Base-by-base conservation (phyloP, 371 early-diverging fungal species). In the Umbelopsis sp. region DNA sequence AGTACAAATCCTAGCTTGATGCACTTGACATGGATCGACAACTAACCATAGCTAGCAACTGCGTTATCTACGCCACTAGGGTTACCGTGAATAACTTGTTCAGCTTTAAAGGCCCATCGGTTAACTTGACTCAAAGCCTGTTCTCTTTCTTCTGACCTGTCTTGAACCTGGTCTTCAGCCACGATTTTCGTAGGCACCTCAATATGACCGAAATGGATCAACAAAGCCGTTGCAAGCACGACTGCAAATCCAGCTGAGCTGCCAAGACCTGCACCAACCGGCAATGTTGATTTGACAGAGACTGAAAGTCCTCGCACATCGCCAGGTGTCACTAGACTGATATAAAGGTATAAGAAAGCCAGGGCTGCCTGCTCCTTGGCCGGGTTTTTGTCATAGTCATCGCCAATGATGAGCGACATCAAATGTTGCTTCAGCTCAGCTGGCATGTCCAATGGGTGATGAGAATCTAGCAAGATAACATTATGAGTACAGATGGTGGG, bases 1-100 rank as follows among this genome's bases (percentile, higher is more conserved):
- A 57, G 24, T 24, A 3, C 18, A 20, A 11, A 10, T 45, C 14
- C 16, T 5, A 45, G 6, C 48, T 24, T 32, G 35, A 24, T 24
- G n/a, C 37, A 67, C 50, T 48, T 29, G 48, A 65, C 12, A 41
- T 25, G 24, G 35, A 65, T 50, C 65, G 6, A 22, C 64, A 16
- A 35, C 72, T 65, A 74, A 76, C 98, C 99, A 79, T 79, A 94
- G 18, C 93, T 92, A 53, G 91, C 87, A 3, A 97, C 88, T 3
- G 95, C 83, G 77, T 97, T 97, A 73, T 99, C 99, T 4, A 99
- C 86, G 11, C 99, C 99, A 20, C 96, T 96, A 2, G 98, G 97
- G 44, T 91, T 96, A 3, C 98, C 98, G 72, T 99, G 99, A 22
- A 97, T 90, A 16, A 98, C 93, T 72, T 93, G 92, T 75, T 99